A percentile compares a stretch with the other conserved stretches of the same genome.
phyloP scores from a whole-genome alignment of 768 basidiomycete genomes.

The Goffeauzyma gilvescens region DNA sequence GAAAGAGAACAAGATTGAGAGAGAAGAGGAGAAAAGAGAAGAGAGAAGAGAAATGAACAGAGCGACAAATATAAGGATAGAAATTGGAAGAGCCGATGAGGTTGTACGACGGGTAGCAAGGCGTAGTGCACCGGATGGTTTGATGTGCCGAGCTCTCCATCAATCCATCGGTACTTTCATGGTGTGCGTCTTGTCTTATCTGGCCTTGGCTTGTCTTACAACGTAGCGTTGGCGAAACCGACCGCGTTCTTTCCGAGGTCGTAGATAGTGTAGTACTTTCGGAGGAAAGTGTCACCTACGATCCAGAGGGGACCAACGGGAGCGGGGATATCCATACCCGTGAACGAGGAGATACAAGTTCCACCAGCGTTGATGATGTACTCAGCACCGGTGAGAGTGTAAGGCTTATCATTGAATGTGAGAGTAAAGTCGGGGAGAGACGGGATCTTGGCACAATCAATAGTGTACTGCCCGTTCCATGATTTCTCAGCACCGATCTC shows the following conservation, averaged over 20 bases:
- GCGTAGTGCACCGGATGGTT: no score
- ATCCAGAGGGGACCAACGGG: slow-evolving; percentile 54
- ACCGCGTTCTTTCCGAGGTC: slow-evolving; percentile 45
- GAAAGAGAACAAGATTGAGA: no score
- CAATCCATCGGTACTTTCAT: no score
- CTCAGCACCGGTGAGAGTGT: slow-evolving; percentile 57
- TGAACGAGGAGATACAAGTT: slow-evolving; percentile 86
- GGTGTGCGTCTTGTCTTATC: no score
- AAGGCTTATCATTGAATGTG: slow-evolving; percentile 61
- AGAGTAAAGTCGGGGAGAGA: slow-evolving; percentile 65
- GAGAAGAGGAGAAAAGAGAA: no score
- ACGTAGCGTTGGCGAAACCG: slow-evolving; percentile 46
- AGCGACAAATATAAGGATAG: no score
- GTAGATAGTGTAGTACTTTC: slow-evolving; percentile 41
- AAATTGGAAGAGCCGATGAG: no score
- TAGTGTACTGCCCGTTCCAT: slow-evolving; percentile 88
- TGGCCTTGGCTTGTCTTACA: slow-evolving; percentile 1
- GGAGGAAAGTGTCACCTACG: slow-evolving; percentile 65
- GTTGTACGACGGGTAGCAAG: no score
- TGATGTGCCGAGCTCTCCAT: no score
- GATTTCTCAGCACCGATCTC: slow-evolving; percentile 76
- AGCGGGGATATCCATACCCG: slow-evolving; percentile 65
- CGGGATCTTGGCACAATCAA: slow-evolving; percentile 75
- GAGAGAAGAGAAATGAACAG: no score
- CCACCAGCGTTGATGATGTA: slow-evolving; percentile 80